These are phyloP conservation scores for Cicer arietinum DNA, from an alignment of 306 rosid genomes.

Conservation along the genomic window DNA sequence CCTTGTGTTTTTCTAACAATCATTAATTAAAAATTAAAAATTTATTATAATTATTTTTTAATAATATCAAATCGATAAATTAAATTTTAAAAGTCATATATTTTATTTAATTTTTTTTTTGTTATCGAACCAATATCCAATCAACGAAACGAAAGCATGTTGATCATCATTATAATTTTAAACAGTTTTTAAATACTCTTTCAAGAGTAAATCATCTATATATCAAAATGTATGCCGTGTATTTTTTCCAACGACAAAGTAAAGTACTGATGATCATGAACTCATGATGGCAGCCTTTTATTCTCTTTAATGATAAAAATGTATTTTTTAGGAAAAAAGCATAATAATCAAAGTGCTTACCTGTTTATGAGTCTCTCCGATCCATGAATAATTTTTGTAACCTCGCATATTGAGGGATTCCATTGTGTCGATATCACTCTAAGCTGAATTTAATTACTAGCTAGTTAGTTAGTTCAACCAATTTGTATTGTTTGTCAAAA, in stretches of 20 bases:
- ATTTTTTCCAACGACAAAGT: constrained; percentile 39
- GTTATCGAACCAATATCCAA: too few relatives aligned
- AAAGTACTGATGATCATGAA: constrained; percentile 46
- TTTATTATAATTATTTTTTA: too few relatives aligned
- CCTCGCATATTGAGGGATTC: constrained; percentile 29
- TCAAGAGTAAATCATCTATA: too few relatives aligned
- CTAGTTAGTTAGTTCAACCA: not conserved
- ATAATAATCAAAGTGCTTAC: constrained; percentile 12
- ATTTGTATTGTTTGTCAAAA: not conserved
- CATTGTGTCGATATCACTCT: constrained; percentile 34
- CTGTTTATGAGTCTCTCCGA: constrained; percentile 22
- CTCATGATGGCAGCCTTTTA: constrained; percentile 49
- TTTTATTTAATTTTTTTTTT: too few relatives aligned
- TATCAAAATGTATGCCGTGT: not conserved
- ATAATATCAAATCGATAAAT: too few relatives aligned
- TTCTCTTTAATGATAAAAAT: constrained; percentile 39
- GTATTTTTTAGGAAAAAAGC: not conserved
- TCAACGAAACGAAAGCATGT: too few relatives aligned
- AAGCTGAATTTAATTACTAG: not conserved
- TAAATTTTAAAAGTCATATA: too few relatives aligned
- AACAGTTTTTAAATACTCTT: too few relatives aligned
- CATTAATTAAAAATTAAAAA: too few relatives aligned
- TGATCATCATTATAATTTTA: too few relatives aligned
- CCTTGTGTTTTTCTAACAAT: too few relatives aligned
- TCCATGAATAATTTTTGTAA: constrained; percentile 19